phyloP scores from a whole-genome alignment of 805 yeast species.

The Candida maesae region DNA sequence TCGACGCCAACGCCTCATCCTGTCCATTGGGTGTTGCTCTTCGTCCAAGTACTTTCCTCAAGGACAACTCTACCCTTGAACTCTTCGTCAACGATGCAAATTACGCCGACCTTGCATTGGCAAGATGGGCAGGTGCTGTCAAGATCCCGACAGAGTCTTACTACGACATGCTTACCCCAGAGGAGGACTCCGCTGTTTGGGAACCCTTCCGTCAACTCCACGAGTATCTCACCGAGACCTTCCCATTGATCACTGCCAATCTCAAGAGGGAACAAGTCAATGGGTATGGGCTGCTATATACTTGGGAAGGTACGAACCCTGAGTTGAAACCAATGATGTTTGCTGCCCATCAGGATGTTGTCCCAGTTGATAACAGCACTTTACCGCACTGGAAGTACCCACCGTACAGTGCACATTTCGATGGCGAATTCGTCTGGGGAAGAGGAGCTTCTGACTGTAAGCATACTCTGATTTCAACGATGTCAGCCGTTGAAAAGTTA shows the following conservation, averaged over 20 bases:
- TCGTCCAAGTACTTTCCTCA: background rate
- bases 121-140: conserved; percentile 52
- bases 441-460: conserved; percentile 77
- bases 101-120: conserved; percentile 26
- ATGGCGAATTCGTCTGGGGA: conserved; percentile 63
- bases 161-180: conserved; percentile 44
- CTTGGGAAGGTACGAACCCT: conserved; percentile 54
- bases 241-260: conserved; percentile 50
- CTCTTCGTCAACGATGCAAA: conserved; percentile 32
- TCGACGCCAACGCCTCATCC: background rate
- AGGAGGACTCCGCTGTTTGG: conserved; percentile 33
- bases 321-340: conserved; percentile 60
- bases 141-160: conserved; percentile 59
- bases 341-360: conserved; percentile 82
- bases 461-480: conserved; percentile 55
- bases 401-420: conserved; percentile 66
- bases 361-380: conserved; percentile 53
- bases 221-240: conserved; percentile 46
- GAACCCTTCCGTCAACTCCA: conserved; percentile 37
- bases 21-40: conserved; percentile 1
- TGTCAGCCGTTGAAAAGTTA: conserved; percentile 58
- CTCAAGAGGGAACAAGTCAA: conserved; percentile 56
- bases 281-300: conserved; percentile 58
- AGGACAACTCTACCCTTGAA: conserved; percentile 23
- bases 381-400: conserved; percentile 52